Percentiles rank a stretch among this genome's conserved stretches.
phyloP scores from a whole-genome alignment of 805 yeast genomes.

The Saccharomycopsis sp. region DNA sequence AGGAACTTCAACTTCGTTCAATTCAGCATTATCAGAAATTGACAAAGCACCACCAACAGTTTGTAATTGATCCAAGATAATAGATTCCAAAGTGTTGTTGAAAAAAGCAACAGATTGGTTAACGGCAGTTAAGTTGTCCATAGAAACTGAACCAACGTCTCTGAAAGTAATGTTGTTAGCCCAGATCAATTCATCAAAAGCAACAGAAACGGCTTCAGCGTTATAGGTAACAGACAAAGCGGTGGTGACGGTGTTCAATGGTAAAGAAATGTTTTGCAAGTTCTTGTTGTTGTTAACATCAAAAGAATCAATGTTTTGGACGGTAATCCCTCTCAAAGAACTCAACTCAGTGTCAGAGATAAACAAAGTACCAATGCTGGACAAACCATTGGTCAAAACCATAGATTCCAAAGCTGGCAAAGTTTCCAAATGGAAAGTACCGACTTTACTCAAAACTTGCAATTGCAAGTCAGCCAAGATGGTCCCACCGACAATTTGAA shows the following conservation, averaged over 20 bases:
- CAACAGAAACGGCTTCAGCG: conserved; percentile 66
- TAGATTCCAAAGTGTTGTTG: conserved; percentile 55
- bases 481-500: conserved; percentile 58
- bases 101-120: conserved; percentile 80
- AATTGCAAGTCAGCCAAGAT: conserved; percentile 60
- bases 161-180: conserved; percentile 87
- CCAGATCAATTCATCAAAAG: conserved; percentile 64
- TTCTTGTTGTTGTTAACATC: conserved; percentile 88
- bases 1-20: conserved; percentile 62
- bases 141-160: conserved; percentile 66
- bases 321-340: conserved; percentile 53
- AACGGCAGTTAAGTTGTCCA: conserved; percentile 60
- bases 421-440: conserved; percentile 71
- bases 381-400: conserved; percentile 63
- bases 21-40: conserved; percentile 64
- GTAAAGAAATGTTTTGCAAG: conserved; percentile 65
- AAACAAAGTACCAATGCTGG: conserved; percentile 61
- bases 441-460: conserved; percentile 76
- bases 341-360: conserved; percentile 70
- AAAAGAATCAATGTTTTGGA: conserved; percentile 41
- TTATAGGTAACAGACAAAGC: conserved; percentile 77
- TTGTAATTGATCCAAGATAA: conserved; percentile 49
- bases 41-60: conserved; percentile 77
- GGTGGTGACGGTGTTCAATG: conserved; percentile 66
- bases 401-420: conserved; percentile 75